Evolutionary conservation across 2,329 filamentous ascomycete species (phyloP), one percentile per base, ranked within the genome.

Genomic region (Cercospora brassicicola): DNA sequence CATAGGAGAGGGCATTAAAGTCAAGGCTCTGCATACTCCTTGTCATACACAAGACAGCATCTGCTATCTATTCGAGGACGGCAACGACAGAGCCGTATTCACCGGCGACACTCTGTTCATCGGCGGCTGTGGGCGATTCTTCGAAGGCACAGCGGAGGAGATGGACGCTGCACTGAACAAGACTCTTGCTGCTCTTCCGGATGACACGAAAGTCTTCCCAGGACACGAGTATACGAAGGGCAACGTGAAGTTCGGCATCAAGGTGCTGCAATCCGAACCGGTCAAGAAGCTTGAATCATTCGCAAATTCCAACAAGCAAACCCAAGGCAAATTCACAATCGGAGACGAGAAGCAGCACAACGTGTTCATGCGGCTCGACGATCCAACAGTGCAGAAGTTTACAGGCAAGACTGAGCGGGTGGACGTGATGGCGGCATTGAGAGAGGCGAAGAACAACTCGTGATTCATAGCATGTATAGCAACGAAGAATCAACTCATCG

Each of bases 41-140:
- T 99, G 95, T 80, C 95, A 99, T 79, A 99, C 95, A 1, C 94
- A 97, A 82, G 95, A 99, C 82, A 97, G 94, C 80, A 97, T 99
- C 78, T 99, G 95, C 84, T 99, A 90, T 83, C 92, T 89, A 74
- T 89, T 95, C 84, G 88, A 97, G 80, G 94, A 99, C 76, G 89
- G 88, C 20, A 83, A 88, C 59, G 85, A 91, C 59, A 89, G 87
- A 75, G 94, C 87, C 7, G 93, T 99, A 2, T 99, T 99, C 77
- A 98, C 95, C 0, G 95, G 95, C 9, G 95, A 99, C 78, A 99
- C 95, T 0, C 83, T 99, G 42, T 99, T 99, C 82, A 94, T 96
- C 77, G 94, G 91, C 67, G 94, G 95, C 31, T 99, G 95, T 77
- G 95, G 95, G 42, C 89, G 91, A 66, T 99, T 99, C 84, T 99